Percentiles rank a stretch among this genome's conserved stretches.
Evolutionary conservation across 1,284 basidiomycete genomes (phyloP).

Genomic region (Porogramme epimiltina): DNA sequence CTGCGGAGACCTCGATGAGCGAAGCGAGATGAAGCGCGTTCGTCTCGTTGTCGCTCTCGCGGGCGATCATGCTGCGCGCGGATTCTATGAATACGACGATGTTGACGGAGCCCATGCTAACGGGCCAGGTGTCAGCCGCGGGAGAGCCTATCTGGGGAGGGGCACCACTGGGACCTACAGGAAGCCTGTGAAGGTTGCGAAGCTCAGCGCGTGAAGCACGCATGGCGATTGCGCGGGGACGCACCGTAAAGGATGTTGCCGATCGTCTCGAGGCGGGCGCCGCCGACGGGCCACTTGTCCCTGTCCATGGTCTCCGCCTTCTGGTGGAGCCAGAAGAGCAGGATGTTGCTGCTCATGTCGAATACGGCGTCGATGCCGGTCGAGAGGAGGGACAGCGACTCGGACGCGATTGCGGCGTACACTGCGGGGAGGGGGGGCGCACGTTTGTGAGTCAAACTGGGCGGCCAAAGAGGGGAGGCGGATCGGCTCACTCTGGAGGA

Average conservation of each 20-base stretch:
- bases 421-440: conserved; percentile 52
- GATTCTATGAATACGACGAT: conserved; percentile 87
- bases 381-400: conserved; percentile 87
- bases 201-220: background rate
- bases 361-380: conserved; percentile 92
- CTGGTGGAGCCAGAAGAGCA: conserved; percentile 82
- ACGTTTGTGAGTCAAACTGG: background rate
- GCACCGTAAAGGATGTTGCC: conserved; percentile 88
- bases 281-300: conserved; percentile 91
- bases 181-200: conserved; percentile 50
- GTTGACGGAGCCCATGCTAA: conserved; percentile 86
- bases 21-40: conserved; percentile 82
- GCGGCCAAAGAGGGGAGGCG: background rate
- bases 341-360: conserved; percentile 88
- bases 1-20: conserved; percentile 80
- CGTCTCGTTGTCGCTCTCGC: conserved; percentile 49
- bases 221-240: conserved; percentile 25
- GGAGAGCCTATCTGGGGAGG: background rate
- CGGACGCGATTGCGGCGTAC: conserved; percentile 84
- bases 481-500: conserved; percentile 58
- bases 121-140: conserved; percentile 2
- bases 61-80: conserved; percentile 65
- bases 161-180: conserved; percentile 47
- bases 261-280: conserved; percentile 86
- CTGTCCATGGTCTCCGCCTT: conserved; percentile 73